phyloP scores from a whole-genome alignment of 139 green algal genomes.

The Chlamydomonas incerta region DNA sequence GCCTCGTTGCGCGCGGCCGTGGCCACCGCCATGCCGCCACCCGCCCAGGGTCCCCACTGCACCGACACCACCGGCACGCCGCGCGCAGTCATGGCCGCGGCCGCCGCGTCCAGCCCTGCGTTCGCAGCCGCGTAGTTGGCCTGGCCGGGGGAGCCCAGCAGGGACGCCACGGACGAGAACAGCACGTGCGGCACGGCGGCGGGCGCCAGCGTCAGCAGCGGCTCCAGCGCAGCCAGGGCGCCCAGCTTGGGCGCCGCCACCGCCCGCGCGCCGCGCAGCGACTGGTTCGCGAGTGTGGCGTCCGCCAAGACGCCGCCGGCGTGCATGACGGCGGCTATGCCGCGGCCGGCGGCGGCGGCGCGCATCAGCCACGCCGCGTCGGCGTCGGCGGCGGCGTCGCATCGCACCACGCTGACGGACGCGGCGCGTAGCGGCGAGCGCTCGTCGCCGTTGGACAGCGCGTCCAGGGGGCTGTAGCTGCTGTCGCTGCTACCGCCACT shows the following conservation, averaged over 20 bases:
- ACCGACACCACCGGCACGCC: slow-evolving; percentile 56
- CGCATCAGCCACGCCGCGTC: neutral
- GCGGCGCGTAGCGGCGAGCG: slow-evolving; percentile 33
- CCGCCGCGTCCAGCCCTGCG: slow-evolving; percentile 33
- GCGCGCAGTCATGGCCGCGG: neutral
- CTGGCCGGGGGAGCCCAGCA: slow-evolving; percentile 88
- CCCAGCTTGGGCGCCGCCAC: slow-evolving; percentile 70
- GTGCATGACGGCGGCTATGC: slow-evolving; percentile 56
- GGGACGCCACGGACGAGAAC: slow-evolving; percentile 84
- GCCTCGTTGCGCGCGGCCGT: slow-evolving; percentile 66
- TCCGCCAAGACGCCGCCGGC: slow-evolving; percentile 65
- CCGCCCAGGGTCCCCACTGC: slow-evolving; percentile 82
- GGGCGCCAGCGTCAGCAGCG: neutral
- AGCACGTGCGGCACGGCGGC: slow-evolving; percentile 61
- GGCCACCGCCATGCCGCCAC: slow-evolving; percentile 65
- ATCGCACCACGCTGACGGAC: slow-evolving; percentile 40
- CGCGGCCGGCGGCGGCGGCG: neutral
- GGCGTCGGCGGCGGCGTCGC: slow-evolving; percentile 3
- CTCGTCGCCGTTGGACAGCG: neutral
- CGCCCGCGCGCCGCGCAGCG: slow-evolving; percentile 30
- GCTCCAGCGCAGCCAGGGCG: slow-evolving; percentile 13
- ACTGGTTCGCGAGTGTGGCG: slow-evolving; percentile 36
- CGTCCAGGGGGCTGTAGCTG: neutral
- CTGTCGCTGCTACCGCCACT: too few relatives aligned
- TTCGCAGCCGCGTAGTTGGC: slow-evolving; percentile 88